Evolutionary conservation across 2,329 filamentous ascomycete species (phyloP).

Genomic region (Exophiala spinifera): DNA sequence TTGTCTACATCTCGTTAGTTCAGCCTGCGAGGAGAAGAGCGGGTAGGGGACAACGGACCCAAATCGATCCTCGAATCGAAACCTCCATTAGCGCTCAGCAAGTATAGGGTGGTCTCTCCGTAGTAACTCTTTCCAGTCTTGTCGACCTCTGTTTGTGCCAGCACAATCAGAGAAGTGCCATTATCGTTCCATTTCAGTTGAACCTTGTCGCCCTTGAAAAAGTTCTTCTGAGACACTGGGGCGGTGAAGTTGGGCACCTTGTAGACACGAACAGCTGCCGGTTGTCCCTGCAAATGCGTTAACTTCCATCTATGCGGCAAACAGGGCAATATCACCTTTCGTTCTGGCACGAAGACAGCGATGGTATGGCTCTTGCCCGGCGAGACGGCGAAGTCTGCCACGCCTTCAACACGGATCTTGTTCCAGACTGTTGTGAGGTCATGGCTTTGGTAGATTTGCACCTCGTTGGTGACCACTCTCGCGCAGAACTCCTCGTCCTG

Average conservation of each 20-base stretch:
- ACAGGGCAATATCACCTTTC: slow-evolving; percentile 63
- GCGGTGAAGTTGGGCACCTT: slow-evolving; percentile 81
- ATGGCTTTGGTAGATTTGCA: slow-evolving; percentile 91
- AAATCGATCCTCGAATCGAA: slow-evolving; percentile 90
- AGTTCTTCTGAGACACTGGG: slow-evolving; percentile 93
- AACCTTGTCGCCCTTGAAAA: slow-evolving; percentile 99
- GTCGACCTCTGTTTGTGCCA: slow-evolving; percentile 97
- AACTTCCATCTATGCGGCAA: slow-evolving; percentile 20
- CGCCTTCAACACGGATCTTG: slow-evolving; percentile 88
- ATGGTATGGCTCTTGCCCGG: slow-evolving; percentile 88
- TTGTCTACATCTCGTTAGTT: slow-evolving; percentile 61
- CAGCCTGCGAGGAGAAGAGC: neutral
- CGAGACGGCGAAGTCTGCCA: slow-evolving; percentile 82
- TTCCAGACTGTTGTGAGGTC: slow-evolving; percentile 89
- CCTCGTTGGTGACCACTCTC: slow-evolving; percentile 90
- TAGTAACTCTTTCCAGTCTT: slow-evolving; percentile 99
- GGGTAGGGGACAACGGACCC: slow-evolving; percentile 41
- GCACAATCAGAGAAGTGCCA: slow-evolving; percentile 85
- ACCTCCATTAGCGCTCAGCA: slow-evolving; percentile 84
- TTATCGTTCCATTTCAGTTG: slow-evolving; percentile 96
- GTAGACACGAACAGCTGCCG: slow-evolving; percentile 89
- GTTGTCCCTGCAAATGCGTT: slow-evolving; percentile 67
- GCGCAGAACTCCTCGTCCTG: slow-evolving; percentile 91
- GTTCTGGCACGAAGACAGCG: slow-evolving; percentile 91
- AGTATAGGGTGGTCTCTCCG: slow-evolving; percentile 93